Conservation (phyloP, 352 stramenopile genomes). For the Phytophthora melonis region DNA sequence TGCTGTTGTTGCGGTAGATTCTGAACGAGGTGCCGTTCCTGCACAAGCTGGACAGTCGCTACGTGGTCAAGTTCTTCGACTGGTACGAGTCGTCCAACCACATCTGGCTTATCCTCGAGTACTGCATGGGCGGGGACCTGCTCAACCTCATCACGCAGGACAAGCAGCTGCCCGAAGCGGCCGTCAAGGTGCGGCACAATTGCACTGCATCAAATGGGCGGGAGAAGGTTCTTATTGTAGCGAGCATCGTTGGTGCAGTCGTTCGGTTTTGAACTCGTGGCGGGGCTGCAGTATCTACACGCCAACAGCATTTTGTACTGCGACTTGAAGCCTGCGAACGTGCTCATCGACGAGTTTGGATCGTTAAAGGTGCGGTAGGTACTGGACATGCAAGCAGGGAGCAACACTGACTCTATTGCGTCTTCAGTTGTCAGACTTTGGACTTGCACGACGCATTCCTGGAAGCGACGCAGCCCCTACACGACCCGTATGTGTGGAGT, state of each 20-base stretch:
- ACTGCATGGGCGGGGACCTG: conserved; percentile 92
- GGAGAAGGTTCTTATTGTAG: no score
- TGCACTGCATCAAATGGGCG: no score
- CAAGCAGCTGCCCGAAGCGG: conserved; percentile 80
- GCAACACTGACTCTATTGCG: not conserved
- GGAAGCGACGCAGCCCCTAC: conserved; percentile 44
- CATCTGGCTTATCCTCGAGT: conserved; percentile 96
- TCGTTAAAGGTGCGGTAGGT: conserved; percentile 79
- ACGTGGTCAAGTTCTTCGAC: conserved; percentile 94
- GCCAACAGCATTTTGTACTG: conserved; percentile 90
- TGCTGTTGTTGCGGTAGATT: conserved; percentile 51
- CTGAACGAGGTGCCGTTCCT: conserved; percentile 91
- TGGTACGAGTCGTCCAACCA: conserved; percentile 97
- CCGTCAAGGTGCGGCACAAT: conserved; percentile 63
- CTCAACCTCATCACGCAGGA: conserved; percentile 92
- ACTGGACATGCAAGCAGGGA: not conserved
- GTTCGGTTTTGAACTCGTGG: conserved; percentile 81
- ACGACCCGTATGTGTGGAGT: conserved; percentile 43
- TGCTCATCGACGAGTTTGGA: conserved; percentile 94
- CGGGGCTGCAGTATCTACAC: conserved; percentile 91
- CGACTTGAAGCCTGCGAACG: conserved; percentile 92
- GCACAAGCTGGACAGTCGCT: conserved; percentile 85
- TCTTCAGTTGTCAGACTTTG: conserved; percentile 89
- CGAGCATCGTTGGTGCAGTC: conserved; percentile 32
- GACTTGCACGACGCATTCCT: conserved; percentile 85